Percentiles rank a stretch among this genome's conserved stretches.
Evolutionary conservation across 768 basidiomycete species (phyloP).

Genomic region (Dioszegia crocea): DNA sequence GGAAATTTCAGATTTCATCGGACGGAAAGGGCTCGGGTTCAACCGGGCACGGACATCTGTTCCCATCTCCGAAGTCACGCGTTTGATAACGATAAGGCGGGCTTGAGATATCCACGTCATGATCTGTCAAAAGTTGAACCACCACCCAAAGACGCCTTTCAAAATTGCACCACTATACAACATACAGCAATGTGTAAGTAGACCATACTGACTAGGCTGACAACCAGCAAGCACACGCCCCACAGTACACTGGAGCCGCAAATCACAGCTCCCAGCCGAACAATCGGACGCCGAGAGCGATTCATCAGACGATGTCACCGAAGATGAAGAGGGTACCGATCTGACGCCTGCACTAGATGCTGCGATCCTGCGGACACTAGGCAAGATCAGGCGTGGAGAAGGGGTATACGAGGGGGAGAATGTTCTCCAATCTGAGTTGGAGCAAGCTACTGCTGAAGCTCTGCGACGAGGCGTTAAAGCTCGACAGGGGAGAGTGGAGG

Average conservation of each 20-base stretch:
- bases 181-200: neutral
- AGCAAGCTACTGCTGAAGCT: slow-evolving; percentile 28
- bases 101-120: no score
- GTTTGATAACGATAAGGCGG: no score
- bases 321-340: slow-evolving; percentile 93
- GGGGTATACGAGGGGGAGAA: slow-evolving; percentile 70
- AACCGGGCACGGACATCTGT: no score
- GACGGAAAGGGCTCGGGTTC: no score
- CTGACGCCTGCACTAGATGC: slow-evolving; percentile 89
- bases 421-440: slow-evolving; percentile 60
- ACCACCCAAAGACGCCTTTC: no score
- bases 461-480: slow-evolving; percentile 12
- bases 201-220: neutral
- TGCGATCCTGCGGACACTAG: slow-evolving; percentile 86
- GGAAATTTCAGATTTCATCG: no score
- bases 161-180: neutral
- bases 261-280: neutral
- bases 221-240: neutral
- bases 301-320: slow-evolving; percentile 62
- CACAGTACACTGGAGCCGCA: neutral
- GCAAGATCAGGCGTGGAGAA: slow-evolving; percentile 73
- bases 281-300: slow-evolving; percentile 52
- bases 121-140: no score
- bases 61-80: no score
- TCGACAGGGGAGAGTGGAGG: slow-evolving; percentile 11